A percentile compares a stretch with the other conserved stretches of the same genome.
Conservation (phyloP, 768 basidiomycete species). For the Lactarius sp. region DNA sequence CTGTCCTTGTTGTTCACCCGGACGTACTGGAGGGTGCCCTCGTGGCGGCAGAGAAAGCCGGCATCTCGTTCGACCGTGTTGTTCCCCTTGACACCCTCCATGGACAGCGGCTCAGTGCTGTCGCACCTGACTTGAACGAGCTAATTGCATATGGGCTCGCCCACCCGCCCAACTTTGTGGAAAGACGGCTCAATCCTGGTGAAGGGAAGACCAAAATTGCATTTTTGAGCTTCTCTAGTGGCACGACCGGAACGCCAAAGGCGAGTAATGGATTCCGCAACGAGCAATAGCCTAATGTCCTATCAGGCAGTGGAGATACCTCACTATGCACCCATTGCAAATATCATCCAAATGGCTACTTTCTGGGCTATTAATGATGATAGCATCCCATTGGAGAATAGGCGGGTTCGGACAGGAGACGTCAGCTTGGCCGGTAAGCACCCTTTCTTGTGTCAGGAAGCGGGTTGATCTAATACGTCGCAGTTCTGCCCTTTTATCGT, state of each 20-base stretch:
- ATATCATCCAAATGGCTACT: slow-evolving; percentile 33
- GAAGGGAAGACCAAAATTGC: slow-evolving; percentile 60
- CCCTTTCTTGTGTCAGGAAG: background rate
- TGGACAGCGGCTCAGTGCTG: background rate
- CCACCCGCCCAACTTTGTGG: slow-evolving; percentile 38
- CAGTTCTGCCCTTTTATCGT: slow-evolving; percentile 33
- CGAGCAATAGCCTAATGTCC: slow-evolving; percentile 34
- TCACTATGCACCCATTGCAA: slow-evolving; percentile 57
- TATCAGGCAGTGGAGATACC: slow-evolving; percentile 59
- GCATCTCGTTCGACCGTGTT: slow-evolving; percentile 32
- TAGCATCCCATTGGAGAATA: slow-evolving; percentile 35
- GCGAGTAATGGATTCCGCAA: slow-evolving; percentile 17
- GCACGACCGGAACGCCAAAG: slow-evolving; percentile 57
- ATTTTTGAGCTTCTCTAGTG: slow-evolving; percentile 68
- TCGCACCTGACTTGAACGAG: slow-evolving; percentile 38
- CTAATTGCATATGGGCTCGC: slow-evolving; percentile 43
- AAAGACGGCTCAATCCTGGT: slow-evolving; percentile 46
- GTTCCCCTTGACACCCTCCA: slow-evolving; percentile 27
- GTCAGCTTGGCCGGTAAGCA: slow-evolving; percentile 48
- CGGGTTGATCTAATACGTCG: slow-evolving; percentile 5
- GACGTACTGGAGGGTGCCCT: slow-evolving; percentile 30
- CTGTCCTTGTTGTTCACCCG: slow-evolving; percentile 33
- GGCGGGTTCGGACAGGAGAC: slow-evolving; percentile 50
- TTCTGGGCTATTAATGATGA: slow-evolving; percentile 30
- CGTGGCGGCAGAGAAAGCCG: slow-evolving; percentile 31